Evolutionary conservation across 208 protist genomes (phyloP), one percentile per base, ranked within the genome.

Genomic region (Crithidia thermophila): DNA sequence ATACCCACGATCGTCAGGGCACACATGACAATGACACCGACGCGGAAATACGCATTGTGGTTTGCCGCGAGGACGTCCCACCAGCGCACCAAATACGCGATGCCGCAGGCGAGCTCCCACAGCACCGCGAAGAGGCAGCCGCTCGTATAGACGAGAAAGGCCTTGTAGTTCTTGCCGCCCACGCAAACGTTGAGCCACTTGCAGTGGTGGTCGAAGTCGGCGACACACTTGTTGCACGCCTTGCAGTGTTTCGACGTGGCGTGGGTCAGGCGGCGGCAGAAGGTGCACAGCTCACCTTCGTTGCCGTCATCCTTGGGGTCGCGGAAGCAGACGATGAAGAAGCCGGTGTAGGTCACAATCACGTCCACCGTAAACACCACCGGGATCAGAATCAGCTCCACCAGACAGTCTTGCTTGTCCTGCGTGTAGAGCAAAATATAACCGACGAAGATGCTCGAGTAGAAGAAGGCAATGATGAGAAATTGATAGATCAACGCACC

Each of bases 101-200:
- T 66, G 39, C 57, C 68, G 9, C 66, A 36, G 14, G 70, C 67
- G 28, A 89, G 59, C 7, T 65, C 51, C 20, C 68, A 23, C 20
- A 75, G 9, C 37, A 76, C 72, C 36, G 43, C 69, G 40, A 63
- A 31, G 10, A 79, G 34, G 25, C 69, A 72, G 39, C 72, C 74
- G 23, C 61, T 39, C 11, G 84, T 55, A 61, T 85, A 94, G 21
- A 51, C 55, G 27, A 96, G 65, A 69, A 96, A 96, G n/a, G 74
- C 43, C 3, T 55, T 16, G 67, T 96, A 97, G 75, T 98, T 97
- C 21, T 62, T 63, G 23, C 53, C 42, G 13, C 94, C 94, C 46
- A 98, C 76, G 75, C 93, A 97, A 45, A 83, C 79, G 74, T 95
- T 96, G 9, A 97, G 59, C 93, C 93, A 97, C 77, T 87, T 87